Percentiles rank a stretch among this genome's conserved stretches.
Evolutionary conservation across 208 protist species (phyloP).

Genomic region (Trypanosoma melophagium): DNA sequence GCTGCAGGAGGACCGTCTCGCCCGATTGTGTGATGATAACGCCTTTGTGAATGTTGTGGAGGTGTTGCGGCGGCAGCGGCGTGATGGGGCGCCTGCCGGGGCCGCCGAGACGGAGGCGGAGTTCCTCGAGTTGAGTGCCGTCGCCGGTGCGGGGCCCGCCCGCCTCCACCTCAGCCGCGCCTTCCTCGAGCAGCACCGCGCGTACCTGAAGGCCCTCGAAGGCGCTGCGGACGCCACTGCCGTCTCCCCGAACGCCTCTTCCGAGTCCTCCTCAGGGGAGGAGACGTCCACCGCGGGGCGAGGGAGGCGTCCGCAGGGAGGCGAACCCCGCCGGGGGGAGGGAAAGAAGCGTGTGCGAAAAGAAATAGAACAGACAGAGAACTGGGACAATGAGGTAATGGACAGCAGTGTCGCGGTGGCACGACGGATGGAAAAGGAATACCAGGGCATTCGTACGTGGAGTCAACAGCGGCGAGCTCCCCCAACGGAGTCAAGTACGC

Average conservation of each 20-base stretch:
- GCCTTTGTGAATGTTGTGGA: constrained; percentile 71
- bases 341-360: constrained; percentile 2
- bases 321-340: background rate
- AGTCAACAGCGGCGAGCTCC: background rate
- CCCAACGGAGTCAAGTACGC: background rate
- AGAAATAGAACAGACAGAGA: background rate
- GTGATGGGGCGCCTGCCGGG: constrained; percentile 8
- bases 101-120: constrained; percentile 11
- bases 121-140: constrained; percentile 15
- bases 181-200: constrained; percentile 36
- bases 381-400: background rate
- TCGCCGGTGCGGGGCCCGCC: background rate
- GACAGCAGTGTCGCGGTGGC: background rate
- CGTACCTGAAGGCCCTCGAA: constrained; percentile 27
- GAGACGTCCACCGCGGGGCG: background rate
- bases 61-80: constrained; percentile 31
- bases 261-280: constrained; percentile 5
- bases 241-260: background rate
- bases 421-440: constrained; percentile 9
- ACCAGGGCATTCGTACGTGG: constrained; percentile 11
- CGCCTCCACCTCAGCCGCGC: constrained; percentile 25
- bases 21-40: constrained; percentile 64
- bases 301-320: background rate
- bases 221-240: background rate
- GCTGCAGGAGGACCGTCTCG: constrained; percentile 36